Conservation (phyloP, 148 eudicot species). For the Nepenthes gracilis region DNA sequence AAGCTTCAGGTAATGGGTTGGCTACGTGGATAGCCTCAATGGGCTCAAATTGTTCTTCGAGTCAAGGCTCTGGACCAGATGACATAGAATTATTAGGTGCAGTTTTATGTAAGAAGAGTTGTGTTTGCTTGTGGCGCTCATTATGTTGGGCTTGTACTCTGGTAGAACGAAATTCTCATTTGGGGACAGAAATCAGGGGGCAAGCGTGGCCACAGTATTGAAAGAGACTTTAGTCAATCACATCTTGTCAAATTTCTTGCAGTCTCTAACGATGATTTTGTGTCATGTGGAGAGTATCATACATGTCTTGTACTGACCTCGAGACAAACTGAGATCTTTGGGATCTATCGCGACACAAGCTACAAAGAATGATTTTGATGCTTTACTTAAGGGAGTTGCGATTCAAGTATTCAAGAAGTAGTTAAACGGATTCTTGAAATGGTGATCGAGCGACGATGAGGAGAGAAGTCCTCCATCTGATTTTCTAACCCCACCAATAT, state of each 20-base stretch:
- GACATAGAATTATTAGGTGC: constrained; percentile 33
- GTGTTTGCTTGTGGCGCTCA: constrained; percentile 28
- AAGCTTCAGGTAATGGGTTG: too few species aligned
- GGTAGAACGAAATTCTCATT: constrained; percentile 35
- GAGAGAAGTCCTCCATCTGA: too few species aligned
- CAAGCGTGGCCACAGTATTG: constrained; percentile 31
- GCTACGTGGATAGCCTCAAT: too few species aligned
- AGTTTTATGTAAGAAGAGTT: constrained; percentile 33
- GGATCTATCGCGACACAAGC: too few species aligned
- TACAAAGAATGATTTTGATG: too few species aligned
- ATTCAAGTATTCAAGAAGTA: too few species aligned
- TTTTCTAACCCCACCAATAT: too few species aligned
- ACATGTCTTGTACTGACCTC: constrained; percentile 19
- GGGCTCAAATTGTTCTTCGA: constrained; percentile 5
- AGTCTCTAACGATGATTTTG: constrained; percentile 20
- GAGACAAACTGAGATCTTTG: constrained; percentile 23
- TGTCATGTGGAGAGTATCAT: constrained; percentile 33
- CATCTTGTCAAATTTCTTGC: constrained; percentile 25
- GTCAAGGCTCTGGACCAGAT: constrained; percentile 27
- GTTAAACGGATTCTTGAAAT: too few species aligned
- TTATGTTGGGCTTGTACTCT: constrained; percentile 29
- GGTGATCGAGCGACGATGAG: too few species aligned
- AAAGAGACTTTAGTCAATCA: constrained; percentile 20
- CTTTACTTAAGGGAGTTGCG: constrained; percentile 9
- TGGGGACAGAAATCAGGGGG: constrained; percentile 42